These are phyloP conservation scores for Vachellia pachyceras DNA, from an alignment of 306 rosid species.

Conservation along the genomic window DNA sequence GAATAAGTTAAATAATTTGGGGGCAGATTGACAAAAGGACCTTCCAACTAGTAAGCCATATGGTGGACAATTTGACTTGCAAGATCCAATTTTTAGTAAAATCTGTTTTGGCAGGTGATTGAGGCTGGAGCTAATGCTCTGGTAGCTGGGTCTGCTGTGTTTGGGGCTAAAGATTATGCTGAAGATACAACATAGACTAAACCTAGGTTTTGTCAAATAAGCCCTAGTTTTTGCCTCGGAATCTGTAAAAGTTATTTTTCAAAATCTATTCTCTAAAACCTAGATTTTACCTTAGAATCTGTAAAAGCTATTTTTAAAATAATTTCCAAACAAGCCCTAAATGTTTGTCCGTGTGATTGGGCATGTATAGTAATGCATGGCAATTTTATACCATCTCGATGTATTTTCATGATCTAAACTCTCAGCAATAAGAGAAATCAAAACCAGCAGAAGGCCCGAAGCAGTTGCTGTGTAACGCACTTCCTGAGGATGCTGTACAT, in stretches of 20 bases:
- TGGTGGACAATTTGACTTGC: conserved; percentile 10
- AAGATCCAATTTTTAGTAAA: conserved; percentile 28
- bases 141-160: conserved; percentile 97
- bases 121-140: conserved; percentile 99
- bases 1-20: neutral
- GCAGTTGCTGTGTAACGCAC: conserved; percentile 84
- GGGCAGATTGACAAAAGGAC: neutral
- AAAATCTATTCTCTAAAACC: too few species aligned
- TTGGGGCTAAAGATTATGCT: conserved; percentile 99
- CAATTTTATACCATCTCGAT: conserved; percentile 35
- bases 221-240: too few species aligned
- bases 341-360: conserved; percentile 3
- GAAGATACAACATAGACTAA: conserved; percentile 59
- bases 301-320: too few species aligned
- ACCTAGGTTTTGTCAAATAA: too few species aligned
- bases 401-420: conserved; percentile 30
- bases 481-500: conserved; percentile 34
- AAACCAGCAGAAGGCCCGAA: conserved; percentile 84
- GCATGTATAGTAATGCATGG: neutral
- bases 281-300: too few species aligned
- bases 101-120: conserved; percentile 69
- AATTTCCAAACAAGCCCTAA: too few species aligned
- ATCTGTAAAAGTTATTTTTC: too few species aligned
- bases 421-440: conserved; percentile 91
- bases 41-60: neutral